These are phyloP conservation scores for Omphalotus olearius DNA, from an alignment of 1,284 basidiomycete genomes.

Conservation along the genomic window DNA sequence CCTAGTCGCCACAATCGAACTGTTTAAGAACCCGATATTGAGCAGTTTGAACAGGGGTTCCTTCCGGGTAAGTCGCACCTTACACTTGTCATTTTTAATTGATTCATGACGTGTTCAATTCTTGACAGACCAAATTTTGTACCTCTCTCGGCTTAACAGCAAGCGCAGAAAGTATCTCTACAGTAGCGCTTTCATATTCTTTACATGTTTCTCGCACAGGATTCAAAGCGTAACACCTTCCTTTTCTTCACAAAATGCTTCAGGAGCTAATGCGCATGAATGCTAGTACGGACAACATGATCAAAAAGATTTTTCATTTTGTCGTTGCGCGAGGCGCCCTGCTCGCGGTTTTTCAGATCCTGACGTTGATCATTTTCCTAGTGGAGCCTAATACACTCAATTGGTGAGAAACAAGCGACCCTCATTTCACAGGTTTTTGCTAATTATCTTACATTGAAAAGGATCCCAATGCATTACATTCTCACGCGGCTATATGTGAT, in stretches of 20 bases:
- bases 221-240: not conserved
- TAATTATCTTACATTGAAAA: not conserved
- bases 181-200: not conserved
- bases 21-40: not conserved
- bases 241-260: not conserved
- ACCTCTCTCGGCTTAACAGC: not conserved
- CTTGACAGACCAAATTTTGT: not conserved
- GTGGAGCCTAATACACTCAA: not conserved
- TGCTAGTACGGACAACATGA: not conserved
- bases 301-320: slow-evolving; percentile 1
- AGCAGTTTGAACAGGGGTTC: not conserved
- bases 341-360: not conserved
- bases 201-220: not conserved
- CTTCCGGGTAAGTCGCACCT: not conserved
- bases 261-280: not conserved
- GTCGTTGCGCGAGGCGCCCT: slow-evolving; percentile 1
- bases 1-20: not conserved
- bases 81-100: not conserved
- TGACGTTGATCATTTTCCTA: not conserved
- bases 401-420: not conserved
- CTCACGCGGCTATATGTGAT: not conserved
- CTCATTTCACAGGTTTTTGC: not conserved
- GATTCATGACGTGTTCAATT: not conserved
- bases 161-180: not conserved
- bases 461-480: not conserved